A percentile compares a stretch with the other conserved stretches of the same genome.
These are phyloP conservation scores for Salix dunnii DNA, from an alignment of 345 rosid species.

Conservation along the genomic window DNA sequence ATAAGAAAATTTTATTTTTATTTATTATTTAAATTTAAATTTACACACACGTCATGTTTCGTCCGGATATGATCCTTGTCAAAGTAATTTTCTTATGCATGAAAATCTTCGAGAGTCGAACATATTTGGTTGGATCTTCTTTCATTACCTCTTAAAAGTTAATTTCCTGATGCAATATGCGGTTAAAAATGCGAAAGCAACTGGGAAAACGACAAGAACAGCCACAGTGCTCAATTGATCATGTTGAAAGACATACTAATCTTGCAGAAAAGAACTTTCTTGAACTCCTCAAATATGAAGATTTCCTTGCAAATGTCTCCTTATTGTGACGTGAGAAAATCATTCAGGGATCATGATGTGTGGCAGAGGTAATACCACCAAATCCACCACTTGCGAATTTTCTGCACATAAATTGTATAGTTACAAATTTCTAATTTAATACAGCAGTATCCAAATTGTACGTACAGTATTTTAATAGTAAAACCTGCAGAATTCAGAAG, in stretches of 20 bases:
- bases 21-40: too few relatives aligned
- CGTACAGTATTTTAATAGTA: constrained; percentile 22
- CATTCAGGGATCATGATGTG: constrained; percentile 19
- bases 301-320: constrained; percentile 20
- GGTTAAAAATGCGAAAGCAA: not conserved
- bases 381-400: constrained; percentile 30
- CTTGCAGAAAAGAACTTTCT: not conserved
- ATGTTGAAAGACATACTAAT: constrained; percentile 12
- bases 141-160: not conserved
- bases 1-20: too few relatives aligned
- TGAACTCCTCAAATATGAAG: constrained; percentile 7
- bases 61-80: too few relatives aligned
- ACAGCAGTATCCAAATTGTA: constrained; percentile 9
- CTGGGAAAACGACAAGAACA: not conserved
- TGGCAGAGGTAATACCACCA: constrained; percentile 27
- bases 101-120: too few relatives aligned
- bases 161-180: not conserved
- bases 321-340: constrained; percentile 19
- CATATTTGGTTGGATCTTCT: not conserved
- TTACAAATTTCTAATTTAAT: too few relatives aligned
- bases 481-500: constrained; percentile 14
- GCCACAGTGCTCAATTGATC: constrained; percentile 12
- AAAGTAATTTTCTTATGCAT: too few relatives aligned
- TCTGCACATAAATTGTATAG: constrained; percentile 1
- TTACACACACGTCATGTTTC: too few relatives aligned